Evolutionary conservation across 2,329 filamentous ascomycete species (phyloP).

Genomic region (Akanthomyces dipterigenus): DNA sequence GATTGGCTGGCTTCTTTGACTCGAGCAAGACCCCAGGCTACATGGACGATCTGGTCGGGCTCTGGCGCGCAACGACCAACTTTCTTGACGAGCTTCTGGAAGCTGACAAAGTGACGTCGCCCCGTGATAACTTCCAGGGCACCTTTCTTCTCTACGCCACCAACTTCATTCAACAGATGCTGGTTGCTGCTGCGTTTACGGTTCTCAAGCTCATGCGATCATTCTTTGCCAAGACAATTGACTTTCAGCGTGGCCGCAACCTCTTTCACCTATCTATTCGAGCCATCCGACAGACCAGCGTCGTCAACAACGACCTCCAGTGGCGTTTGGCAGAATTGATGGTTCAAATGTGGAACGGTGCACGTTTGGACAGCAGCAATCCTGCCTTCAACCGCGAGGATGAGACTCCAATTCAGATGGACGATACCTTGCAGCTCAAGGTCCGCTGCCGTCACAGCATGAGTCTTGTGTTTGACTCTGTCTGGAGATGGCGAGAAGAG

Average conservation of each 20-base stretch:
- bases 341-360: slow-evolving; percentile 77
- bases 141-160: slow-evolving; percentile 59
- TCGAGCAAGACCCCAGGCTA: slow-evolving; percentile 65
- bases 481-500: slow-evolving; percentile 80
- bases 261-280: slow-evolving; percentile 67
- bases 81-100: slow-evolving; percentile 62
- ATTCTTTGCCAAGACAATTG: slow-evolving; percentile 66
- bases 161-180: slow-evolving; percentile 79
- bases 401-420: slow-evolving; percentile 44
- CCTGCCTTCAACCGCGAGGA: slow-evolving; percentile 44
- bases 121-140: slow-evolving; percentile 38
- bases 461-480: slow-evolving; percentile 77
- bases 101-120: slow-evolving; percentile 41
- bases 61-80: slow-evolving; percentile 64
- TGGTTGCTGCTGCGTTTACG: slow-evolving; percentile 72
- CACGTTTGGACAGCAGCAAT: slow-evolving; percentile 44
- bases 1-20: slow-evolving; percentile 75
- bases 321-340: slow-evolving; percentile 78
- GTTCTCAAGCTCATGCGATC: slow-evolving; percentile 73
- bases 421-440: slow-evolving; percentile 70
- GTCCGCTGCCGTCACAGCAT: slow-evolving; percentile 81
- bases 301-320: slow-evolving; percentile 71
- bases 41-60: slow-evolving; percentile 65
- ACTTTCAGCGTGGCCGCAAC: slow-evolving; percentile 58
- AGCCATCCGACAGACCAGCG: slow-evolving; percentile 64